Evolutionary conservation across 495 filamentous ascomycete species (phyloP).

Genomic region (Terfezia boudieri): DNA sequence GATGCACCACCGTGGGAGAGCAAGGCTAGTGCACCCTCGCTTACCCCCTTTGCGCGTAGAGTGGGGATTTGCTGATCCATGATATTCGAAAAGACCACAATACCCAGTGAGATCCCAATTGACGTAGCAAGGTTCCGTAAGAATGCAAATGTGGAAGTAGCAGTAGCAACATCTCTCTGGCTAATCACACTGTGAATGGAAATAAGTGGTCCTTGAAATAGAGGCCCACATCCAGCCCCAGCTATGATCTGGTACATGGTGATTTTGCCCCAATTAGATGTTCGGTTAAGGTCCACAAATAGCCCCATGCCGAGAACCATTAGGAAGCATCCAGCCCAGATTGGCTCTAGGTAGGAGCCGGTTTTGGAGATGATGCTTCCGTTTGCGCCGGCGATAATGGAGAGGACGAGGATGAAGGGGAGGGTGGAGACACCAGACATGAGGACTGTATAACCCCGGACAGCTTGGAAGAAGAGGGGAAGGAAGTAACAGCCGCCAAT

Average conservation of each 20-base stretch:
- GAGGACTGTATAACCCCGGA: conserved; percentile 48
- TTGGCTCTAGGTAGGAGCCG: conserved; percentile 24
- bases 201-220: conserved; percentile 57
- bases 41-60: neutral
- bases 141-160: conserved; percentile 55
- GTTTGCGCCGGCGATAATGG: conserved; percentile 36
- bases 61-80: conserved; percentile 19
- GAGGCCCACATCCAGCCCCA: conserved; percentile 38
- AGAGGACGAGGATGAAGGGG: conserved; percentile 48
- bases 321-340: conserved; percentile 33
- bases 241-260: conserved; percentile 30
- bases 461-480: conserved; percentile 53
- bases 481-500: conserved; percentile 54
- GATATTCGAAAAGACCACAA: conserved; percentile 55
- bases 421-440: conserved; percentile 60
- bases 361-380: conserved; percentile 58
- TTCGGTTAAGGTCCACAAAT: conserved; percentile 33
- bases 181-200: conserved; percentile 52
- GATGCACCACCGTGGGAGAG: conserved; percentile 15
- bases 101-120: conserved; percentile 53
- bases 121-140: conserved; percentile 48
- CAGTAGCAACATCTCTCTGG: conserved; percentile 49
- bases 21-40: neutral
- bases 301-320: conserved; percentile 45
- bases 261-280: conserved; percentile 34